Conservation (phyloP, 371 early-diverging fungal species). For the Lichtheimia corymbifera region DNA sequence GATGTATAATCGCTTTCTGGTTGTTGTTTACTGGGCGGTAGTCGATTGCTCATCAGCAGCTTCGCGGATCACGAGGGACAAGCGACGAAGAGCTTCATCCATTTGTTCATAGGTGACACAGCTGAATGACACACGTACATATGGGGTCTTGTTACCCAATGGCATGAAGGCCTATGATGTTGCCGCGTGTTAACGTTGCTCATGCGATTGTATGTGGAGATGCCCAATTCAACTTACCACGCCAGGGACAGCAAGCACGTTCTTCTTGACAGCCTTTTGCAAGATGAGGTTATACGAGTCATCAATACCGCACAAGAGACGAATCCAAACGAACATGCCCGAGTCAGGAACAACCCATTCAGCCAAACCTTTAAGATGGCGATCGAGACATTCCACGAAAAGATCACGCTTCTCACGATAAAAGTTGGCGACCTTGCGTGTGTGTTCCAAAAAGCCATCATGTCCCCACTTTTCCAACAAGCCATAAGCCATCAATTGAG, state of each 20-base stretch:
- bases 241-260: constrained; percentile 77
- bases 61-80: constrained; percentile 47
- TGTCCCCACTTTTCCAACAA: constrained; percentile 66
- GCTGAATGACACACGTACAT: constrained; percentile 70
- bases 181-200: too few species aligned
- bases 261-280: constrained; percentile 67
- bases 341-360: constrained; percentile 72
- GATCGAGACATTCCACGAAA: constrained; percentile 58
- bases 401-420: constrained; percentile 67
- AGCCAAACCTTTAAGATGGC: constrained; percentile 61
- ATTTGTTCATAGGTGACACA: constrained; percentile 64
- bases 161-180: constrained; percentile 29
- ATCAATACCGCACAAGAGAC: constrained; percentile 56
- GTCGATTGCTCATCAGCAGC: constrained; percentile 8
- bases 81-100: constrained; percentile 61
- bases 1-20: too few species aligned
- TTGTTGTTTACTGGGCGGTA: too few species aligned
- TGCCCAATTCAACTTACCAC: constrained; percentile 28
- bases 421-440: constrained; percentile 52
- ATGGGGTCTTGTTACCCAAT: constrained; percentile 25
- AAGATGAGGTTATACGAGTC: constrained; percentile 69
- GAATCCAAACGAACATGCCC: constrained; percentile 87
- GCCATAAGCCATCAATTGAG: constrained; percentile 66
- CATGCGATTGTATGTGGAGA: background rate
- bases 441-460: constrained; percentile 69